phyloP scores from a whole-genome alignment of 2,329 filamentous ascomycete species.

The Grosmannia huntii region DNA sequence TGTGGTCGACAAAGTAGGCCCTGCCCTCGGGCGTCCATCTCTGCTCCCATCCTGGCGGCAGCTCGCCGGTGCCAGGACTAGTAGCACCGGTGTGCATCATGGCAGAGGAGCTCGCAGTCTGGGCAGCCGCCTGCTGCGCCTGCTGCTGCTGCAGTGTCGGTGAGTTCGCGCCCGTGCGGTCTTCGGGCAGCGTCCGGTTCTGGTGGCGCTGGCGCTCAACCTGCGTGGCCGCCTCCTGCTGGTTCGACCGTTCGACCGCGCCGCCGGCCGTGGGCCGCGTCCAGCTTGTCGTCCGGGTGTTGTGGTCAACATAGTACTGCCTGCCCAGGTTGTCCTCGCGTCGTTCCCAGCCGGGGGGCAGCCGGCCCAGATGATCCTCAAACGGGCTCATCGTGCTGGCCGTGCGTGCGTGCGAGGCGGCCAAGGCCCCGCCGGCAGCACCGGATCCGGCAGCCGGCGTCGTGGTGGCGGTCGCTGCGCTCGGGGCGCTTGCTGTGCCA shows the following conservation, averaged over 20 bases:
- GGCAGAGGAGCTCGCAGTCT: conserved; percentile 46
- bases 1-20: conserved; percentile 96
- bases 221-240: conserved; percentile 74
- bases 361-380: conserved; percentile 84
- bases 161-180: conserved; percentile 85
- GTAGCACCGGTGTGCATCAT: conserved; percentile 95
- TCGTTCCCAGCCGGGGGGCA: conserved; percentile 91
- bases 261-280: conserved; percentile 73
- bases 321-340: conserved; percentile 88
- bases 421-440: conserved; percentile 17
- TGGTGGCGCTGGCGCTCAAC: conserved; percentile 88
- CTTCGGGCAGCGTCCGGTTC: conserved; percentile 89
- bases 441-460: conserved; percentile 8
- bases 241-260: conserved; percentile 61
- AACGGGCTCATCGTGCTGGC: conserved; percentile 70
- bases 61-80: conserved; percentile 84
- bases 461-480: neutral
- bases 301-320: conserved; percentile 98
- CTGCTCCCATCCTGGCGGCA: conserved; percentile 94
- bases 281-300: conserved; percentile 94
- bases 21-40: conserved; percentile 89
- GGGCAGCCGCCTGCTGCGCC: conserved; percentile 26
- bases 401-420: conserved; percentile 25
- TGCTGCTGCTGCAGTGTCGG: conserved; percentile 56
- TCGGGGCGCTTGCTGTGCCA: neutral